Conservation (phyloP, 805 yeast genomes). For the Candida ascalaphidarum region DNA sequence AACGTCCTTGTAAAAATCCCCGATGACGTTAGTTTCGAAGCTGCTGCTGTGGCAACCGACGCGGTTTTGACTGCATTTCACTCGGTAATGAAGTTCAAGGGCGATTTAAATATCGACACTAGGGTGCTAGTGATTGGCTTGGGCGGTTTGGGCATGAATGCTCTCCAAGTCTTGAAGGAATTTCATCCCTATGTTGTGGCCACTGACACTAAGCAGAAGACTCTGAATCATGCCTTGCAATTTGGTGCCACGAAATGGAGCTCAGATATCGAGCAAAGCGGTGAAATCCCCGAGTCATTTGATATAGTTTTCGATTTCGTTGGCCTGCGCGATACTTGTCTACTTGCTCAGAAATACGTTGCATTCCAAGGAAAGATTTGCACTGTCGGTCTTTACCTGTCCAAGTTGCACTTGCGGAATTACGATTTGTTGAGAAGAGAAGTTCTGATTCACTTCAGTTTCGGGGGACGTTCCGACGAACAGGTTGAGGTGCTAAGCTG, state of each 20-base stretch:
- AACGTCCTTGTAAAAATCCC: slow-evolving; percentile 29
- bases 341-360: slow-evolving; percentile 20
- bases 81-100: slow-evolving; percentile 27
- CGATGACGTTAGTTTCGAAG: slow-evolving; percentile 27
- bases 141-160: slow-evolving; percentile 37
- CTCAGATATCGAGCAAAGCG: slow-evolving; percentile 17
- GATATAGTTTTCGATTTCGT: slow-evolving; percentile 29
- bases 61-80: slow-evolving; percentile 36
- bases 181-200: slow-evolving; percentile 27
- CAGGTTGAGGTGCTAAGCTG: slow-evolving; percentile 35
- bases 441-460: slow-evolving; percentile 27
- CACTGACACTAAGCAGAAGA: slow-evolving; percentile 16
- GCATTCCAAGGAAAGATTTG: slow-evolving; percentile 28
- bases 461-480: slow-evolving; percentile 38
- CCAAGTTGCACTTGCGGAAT: slow-evolving; percentile 20
- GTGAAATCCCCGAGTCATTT: slow-evolving; percentile 23
- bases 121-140: slow-evolving; percentile 31
- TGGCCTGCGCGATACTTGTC: slow-evolving; percentile 21
- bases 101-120: slow-evolving; percentile 19
- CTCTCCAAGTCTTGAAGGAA: slow-evolving; percentile 26
- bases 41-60: slow-evolving; percentile 34
- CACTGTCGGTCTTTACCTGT: slow-evolving; percentile 35
- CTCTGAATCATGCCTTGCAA: slow-evolving; percentile 16
- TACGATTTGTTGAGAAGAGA: slow-evolving; percentile 33
- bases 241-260: slow-evolving; percentile 36